Evolutionary conservation across 192 early-diverging fungal species (phyloP).

Genomic region (Linnemannia exigua): DNA sequence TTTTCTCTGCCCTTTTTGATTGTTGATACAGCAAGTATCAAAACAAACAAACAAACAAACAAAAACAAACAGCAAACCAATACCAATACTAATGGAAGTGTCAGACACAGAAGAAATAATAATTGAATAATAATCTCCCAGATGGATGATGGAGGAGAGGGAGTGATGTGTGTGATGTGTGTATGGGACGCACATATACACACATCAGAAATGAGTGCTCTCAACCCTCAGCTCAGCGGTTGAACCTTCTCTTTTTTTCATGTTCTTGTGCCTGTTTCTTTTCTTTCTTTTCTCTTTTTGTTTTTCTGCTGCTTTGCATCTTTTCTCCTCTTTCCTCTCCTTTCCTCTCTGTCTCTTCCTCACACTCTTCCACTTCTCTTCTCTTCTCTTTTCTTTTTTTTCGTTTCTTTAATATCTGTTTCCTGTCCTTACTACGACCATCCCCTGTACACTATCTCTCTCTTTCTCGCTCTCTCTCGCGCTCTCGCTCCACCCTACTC

Average conservation of each 20-base stretch:
- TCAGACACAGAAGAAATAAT: not conserved
- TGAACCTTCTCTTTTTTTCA: slow-evolving; percentile 2
- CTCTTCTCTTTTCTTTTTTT: not conserved
- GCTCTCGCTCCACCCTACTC: not conserved
- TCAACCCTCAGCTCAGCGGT: slow-evolving; percentile 12
- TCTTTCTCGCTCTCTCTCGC: not conserved
- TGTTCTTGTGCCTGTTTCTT: not conserved
- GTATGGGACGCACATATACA: not conserved
- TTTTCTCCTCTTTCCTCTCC: not conserved
- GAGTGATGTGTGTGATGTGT: too few species aligned
- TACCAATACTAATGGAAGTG: too few species aligned
- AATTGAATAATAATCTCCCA: slow-evolving; percentile 12
- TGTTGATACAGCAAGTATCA: not conserved
- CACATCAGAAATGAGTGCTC: not conserved
- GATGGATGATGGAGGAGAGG: too few species aligned
- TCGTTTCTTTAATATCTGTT: not conserved
- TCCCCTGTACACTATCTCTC: slow-evolving; percentile 1
- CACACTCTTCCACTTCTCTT: not conserved
- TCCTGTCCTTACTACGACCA: not conserved
- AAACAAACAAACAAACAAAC: too few species aligned
- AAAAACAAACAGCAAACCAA: not conserved
- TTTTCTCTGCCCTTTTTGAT: not conserved
- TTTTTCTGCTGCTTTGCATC: not conserved
- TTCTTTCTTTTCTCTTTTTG: not conserved
- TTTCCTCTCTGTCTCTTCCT: not conserved